phyloP scores from a whole-genome alignment of 495 filamentous ascomycete genomes.

The Penicillium herquei region DNA sequence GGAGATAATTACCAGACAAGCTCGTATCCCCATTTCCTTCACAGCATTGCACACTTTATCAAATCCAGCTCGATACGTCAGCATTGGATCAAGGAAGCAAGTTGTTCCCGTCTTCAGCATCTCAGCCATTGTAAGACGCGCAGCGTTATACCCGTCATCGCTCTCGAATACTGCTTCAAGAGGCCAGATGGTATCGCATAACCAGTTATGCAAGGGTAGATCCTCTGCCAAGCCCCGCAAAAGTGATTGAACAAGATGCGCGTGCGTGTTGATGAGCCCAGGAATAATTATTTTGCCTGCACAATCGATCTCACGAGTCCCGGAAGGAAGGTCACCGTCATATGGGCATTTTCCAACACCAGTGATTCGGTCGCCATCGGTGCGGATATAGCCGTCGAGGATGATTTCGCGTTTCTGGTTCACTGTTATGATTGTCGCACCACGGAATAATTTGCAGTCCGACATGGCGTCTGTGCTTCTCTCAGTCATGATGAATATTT shows the following conservation, averaged over 20 bases:
- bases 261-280: constrained; percentile 43
- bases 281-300: constrained; percentile 40
- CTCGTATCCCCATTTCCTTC: constrained; percentile 41
- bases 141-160: constrained; percentile 40
- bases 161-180: constrained; percentile 35
- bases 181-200: constrained; percentile 45
- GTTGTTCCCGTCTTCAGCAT: constrained; percentile 48
- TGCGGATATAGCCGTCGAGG: constrained; percentile 36
- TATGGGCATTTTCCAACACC: constrained; percentile 34
- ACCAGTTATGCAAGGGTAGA: constrained; percentile 38
- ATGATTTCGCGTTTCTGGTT: constrained; percentile 38
- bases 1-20: constrained; percentile 31
- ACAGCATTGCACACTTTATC: constrained; percentile 37
- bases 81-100: constrained; percentile 47
- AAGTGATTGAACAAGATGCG: constrained; percentile 42
- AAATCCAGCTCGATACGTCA: constrained; percentile 39
- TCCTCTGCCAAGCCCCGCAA: constrained; percentile 44
- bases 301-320: constrained; percentile 23
- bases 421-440: constrained; percentile 44
- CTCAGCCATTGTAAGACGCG: constrained; percentile 40
- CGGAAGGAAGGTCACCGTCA: background rate
- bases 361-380: constrained; percentile 31
- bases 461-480: background rate
- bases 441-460: constrained; percentile 8
- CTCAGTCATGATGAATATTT: constrained; percentile 5